Evolutionary conservation across 768 basidiomycete species (phyloP), one percentile per base, ranked within the genome.

Genomic region (Strobilomyces dryophilus): DNA sequence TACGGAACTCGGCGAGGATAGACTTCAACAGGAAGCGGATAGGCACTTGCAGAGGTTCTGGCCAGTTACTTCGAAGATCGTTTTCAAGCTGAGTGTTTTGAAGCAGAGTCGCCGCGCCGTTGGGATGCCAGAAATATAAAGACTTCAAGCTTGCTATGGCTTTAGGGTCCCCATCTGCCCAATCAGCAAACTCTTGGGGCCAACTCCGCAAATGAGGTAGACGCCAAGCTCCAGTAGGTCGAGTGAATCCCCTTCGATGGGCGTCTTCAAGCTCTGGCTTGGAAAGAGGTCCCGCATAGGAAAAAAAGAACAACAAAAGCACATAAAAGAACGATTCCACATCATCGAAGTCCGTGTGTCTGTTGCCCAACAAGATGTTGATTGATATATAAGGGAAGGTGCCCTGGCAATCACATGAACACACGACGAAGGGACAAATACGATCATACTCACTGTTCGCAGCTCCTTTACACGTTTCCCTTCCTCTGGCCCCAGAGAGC

Each of bases 281-380:
- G 3, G 45, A 2, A 5, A 61, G 57, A 0, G 61, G 57, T 0
- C 47, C 37, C 12, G 47, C 26, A 9, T 48, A 40, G 6, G 47
- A 48, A 4, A 48, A 29, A 20, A 48, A 26, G 54, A 62, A 42
- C 49, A 46, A 14, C 4, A 49, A 15, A 31, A 49, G 47, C n/a
- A 49, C 47, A 8, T 49, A 49, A 37, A 49, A 21, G 18, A 62
- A 58, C 0, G 61, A 62, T 12, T 62, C 61, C 20, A 50, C 21
- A 10, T 50, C 49, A 24, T 49, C 48, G 29, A 51, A 51, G 7
- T 51, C 42, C 1, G 49, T 51, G 11, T 51, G 34, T 18, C 9
- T 51, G 6, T 14, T 20, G 5, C 49, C 49, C 18, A 8, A 4
- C 5, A 44, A 34, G 2, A 44, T 34, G 14, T 18, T 44, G 24